Conservation (phyloP, 1,284 basidiomycete species). For the Volvariella volvacea region DNA sequence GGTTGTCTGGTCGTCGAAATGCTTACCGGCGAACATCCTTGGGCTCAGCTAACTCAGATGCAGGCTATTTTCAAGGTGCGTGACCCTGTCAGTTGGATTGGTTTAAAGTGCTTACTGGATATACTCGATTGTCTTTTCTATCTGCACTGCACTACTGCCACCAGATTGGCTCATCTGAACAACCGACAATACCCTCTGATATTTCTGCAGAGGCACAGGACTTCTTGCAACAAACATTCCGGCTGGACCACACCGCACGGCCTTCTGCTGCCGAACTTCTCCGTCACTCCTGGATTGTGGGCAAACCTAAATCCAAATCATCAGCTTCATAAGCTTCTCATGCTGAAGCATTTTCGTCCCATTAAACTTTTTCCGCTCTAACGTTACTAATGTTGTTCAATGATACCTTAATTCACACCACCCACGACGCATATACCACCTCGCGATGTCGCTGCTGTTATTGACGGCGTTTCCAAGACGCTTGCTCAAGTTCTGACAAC, state of each 20-base stretch:
- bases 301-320: constrained; percentile 28
- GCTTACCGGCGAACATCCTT: constrained; percentile 96
- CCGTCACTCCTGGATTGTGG: constrained; percentile 64
- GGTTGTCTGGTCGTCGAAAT: constrained; percentile 98
- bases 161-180: constrained; percentile 83
- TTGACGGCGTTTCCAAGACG: no score
- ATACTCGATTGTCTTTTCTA: no score
- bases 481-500: no score
- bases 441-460: no score
- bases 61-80: constrained; percentile 92
- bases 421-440: no score
- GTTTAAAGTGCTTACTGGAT: background rate
- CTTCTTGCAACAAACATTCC: constrained; percentile 82
- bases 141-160: background rate
- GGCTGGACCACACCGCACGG: constrained; percentile 76
- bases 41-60: constrained; percentile 98
- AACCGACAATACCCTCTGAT: constrained; percentile 82
- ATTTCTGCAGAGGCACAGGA: constrained; percentile 81
- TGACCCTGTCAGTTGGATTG: constrained; percentile 3
- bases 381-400: no score
- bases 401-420: no score
- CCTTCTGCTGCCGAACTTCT: constrained; percentile 76
- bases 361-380: constrained; percentile 7
- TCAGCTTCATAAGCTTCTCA: constrained; percentile 4
- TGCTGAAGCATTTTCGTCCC: background rate